Evolutionary conservation across 1,284 basidiomycete genomes (phyloP).

Genomic region (Pseudozyma thailandica): DNA sequence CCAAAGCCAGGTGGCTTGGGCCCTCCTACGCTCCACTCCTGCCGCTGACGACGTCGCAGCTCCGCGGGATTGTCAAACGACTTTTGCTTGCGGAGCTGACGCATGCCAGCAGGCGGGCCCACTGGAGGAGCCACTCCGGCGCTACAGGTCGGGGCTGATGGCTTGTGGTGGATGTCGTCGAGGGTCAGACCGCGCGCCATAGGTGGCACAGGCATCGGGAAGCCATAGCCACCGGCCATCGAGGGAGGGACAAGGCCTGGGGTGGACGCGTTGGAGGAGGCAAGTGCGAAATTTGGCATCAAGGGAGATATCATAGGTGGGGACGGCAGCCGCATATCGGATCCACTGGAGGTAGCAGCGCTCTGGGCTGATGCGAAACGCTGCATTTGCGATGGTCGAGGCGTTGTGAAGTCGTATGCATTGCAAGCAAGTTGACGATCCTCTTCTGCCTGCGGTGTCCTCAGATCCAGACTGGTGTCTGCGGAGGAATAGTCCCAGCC

Average conservation of each 20-base stretch:
- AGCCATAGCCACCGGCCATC: conserved; percentile 18
- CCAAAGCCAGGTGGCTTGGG: conserved; percentile 35
- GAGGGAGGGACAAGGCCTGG: conserved; percentile 18
- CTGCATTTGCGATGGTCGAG: conserved; percentile 40
- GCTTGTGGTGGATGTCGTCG: conserved; percentile 44
- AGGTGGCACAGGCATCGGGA: conserved; percentile 7
- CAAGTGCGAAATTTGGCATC: conserved; percentile 36
- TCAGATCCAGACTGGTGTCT: conserved; percentile 30
- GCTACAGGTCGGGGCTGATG: too few species aligned
- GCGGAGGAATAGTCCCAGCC: conserved; percentile 38
- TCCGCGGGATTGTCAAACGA: conserved; percentile 49
- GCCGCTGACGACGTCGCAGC: conserved; percentile 42
- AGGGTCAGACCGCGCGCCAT: conserved; percentile 19
- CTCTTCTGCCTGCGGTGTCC: conserved; percentile 39
- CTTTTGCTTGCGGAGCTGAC: conserved; percentile 45
- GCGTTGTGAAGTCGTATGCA: conserved; percentile 38
- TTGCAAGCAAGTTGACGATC: conserved; percentile 26
- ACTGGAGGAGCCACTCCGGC: too few species aligned
- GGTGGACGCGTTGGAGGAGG: conserved; percentile 25
- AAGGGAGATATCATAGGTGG: conserved; percentile 40
- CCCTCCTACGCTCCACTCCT: conserved; percentile 40
- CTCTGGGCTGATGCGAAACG: conserved; percentile 35
- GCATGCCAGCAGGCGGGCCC: conserved; percentile 9
- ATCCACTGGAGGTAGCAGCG: conserved; percentile 5
- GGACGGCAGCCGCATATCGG: conserved; percentile 29